Percentiles rank a stretch among this genome's conserved stretches.
Conservation (phyloP, 495 filamentous ascomycete species). For the Aspergillus asperescens region DNA sequence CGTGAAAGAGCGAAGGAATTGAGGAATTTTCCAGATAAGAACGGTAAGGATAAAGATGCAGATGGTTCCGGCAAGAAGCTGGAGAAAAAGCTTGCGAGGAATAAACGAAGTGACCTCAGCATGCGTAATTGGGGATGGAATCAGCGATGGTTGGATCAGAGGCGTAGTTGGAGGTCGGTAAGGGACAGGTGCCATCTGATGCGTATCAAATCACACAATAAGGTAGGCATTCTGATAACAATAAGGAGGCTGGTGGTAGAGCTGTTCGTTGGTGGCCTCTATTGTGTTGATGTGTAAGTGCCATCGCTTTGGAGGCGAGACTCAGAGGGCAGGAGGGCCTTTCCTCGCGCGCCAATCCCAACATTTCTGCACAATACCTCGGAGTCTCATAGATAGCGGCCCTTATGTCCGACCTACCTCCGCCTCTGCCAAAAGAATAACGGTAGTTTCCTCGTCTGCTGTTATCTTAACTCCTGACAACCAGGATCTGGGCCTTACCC, state of each 20-base stretch:
- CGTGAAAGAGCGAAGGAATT: constrained; percentile 35
- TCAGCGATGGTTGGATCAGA: constrained; percentile 22
- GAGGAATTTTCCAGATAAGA: constrained; percentile 40
- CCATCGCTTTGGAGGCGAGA: not conserved
- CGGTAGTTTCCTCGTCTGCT: not conserved
- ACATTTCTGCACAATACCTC: too few species aligned
- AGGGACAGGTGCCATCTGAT: constrained; percentile 33
- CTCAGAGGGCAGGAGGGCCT: constrained; percentile 5
- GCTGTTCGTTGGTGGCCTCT: not conserved
- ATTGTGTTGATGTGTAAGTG: not conserved
- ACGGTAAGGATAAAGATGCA: constrained; percentile 36
- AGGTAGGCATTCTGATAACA: constrained; percentile 22
- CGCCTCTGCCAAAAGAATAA: not conserved
- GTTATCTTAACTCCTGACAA: too few species aligned
- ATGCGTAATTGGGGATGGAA: constrained; percentile 11
- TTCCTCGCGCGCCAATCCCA: too few species aligned
- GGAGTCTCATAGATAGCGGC: not conserved
- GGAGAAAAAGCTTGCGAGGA: constrained; percentile 25
- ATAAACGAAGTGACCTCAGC: constrained; percentile 20
- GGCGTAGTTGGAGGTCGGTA: constrained; percentile 27
- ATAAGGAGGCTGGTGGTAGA: constrained; percentile 11
- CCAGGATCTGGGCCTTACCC: too few species aligned
- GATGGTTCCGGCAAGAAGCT: constrained; percentile 38
- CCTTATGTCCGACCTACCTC: not conserved
- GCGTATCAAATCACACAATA: constrained; percentile 2